Evolutionary conservation across 2,329 filamentous ascomycete species (phyloP).

Genomic region (Aspergillus intermedius): DNA sequence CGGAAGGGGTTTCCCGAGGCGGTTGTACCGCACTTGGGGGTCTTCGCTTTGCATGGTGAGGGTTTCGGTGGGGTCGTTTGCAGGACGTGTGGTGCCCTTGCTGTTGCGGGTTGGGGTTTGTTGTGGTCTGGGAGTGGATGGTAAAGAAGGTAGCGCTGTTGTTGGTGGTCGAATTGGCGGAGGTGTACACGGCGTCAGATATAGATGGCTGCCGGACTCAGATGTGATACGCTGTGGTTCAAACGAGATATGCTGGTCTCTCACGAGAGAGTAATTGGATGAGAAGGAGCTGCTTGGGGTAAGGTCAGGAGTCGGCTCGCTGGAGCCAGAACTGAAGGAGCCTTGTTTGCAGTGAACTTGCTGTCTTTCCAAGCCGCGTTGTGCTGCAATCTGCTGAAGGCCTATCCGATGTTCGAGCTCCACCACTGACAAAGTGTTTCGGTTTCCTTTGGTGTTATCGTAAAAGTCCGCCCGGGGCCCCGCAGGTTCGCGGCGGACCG

Average conservation of each 20-base stretch:
- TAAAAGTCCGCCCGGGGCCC: slow-evolving; percentile 4
- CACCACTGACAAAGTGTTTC: slow-evolving; percentile 25
- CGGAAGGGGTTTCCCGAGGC: slow-evolving; percentile 26
- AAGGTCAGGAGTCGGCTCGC: slow-evolving; percentile 29
- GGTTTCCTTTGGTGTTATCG: slow-evolving; percentile 10
- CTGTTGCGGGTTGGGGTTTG: slow-evolving; percentile 16
- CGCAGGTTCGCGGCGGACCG: slow-evolving; percentile 8
- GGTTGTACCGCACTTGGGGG: slow-evolving; percentile 12
- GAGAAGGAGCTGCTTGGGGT: slow-evolving; percentile 37
- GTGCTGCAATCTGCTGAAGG: slow-evolving; percentile 22
- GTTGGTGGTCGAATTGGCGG: slow-evolving; percentile 11
- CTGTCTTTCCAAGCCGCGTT: slow-evolving; percentile 14
- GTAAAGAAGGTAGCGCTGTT: background rate
- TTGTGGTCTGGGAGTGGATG: slow-evolving; percentile 16
- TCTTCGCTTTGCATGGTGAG: slow-evolving; percentile 18
- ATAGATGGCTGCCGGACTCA: slow-evolving; percentile 16
- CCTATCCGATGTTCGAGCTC: slow-evolving; percentile 25
- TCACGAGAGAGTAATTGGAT: slow-evolving; percentile 27
- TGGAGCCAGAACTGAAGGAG: slow-evolving; percentile 29
- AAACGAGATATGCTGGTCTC: slow-evolving; percentile 20
- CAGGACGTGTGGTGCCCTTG: slow-evolving; percentile 9
- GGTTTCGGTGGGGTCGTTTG: slow-evolving; percentile 22
- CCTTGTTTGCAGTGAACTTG: slow-evolving; percentile 23
- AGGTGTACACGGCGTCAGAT: slow-evolving; percentile 19
- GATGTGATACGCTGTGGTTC: slow-evolving; percentile 15